These are phyloP conservation scores for Millerago galiae DNA, from an alignment of 805 yeast species.

Conservation along the genomic window DNA sequence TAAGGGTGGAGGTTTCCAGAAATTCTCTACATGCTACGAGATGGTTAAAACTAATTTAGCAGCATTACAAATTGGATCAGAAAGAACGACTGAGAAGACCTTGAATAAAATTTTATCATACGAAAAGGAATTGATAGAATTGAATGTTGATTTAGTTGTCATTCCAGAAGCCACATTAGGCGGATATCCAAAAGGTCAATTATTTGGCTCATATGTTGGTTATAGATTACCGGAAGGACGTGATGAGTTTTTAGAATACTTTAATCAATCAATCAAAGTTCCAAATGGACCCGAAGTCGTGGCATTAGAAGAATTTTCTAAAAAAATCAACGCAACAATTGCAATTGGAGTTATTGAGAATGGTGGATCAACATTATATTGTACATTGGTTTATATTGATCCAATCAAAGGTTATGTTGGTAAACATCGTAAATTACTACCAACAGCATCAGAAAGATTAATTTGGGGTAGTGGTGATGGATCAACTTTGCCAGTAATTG, in stretches of 20 bases:
- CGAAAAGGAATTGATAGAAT: conserved; percentile 28
- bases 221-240: conserved; percentile 36
- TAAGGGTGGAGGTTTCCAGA: no score
- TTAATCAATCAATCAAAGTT: conserved; percentile 28
- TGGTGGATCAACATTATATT: conserved; percentile 34
- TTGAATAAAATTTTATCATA: conserved; percentile 32
- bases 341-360: conserved; percentile 37
- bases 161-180: conserved; percentile 41
- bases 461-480: conserved; percentile 45
- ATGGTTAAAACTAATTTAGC: conserved; percentile 24
- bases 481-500: conserved; percentile 34
- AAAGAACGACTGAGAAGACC: conserved; percentile 32
- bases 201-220: conserved; percentile 37
- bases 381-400: conserved; percentile 35
- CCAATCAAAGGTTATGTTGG: conserved; percentile 32
- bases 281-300: conserved; percentile 31
- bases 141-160: conserved; percentile 33
- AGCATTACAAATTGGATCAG: conserved; percentile 37
- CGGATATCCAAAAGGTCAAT: conserved; percentile 40
- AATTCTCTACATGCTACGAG: no score
- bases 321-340: conserved; percentile 29
- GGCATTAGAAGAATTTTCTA: conserved; percentile 28
- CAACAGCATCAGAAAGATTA: conserved; percentile 39
- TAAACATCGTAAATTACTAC: conserved; percentile 38
- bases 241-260: conserved; percentile 32